Conservation (phyloP, 2,329 filamentous ascomycete species). For the Tolypocladium tropicale region DNA sequence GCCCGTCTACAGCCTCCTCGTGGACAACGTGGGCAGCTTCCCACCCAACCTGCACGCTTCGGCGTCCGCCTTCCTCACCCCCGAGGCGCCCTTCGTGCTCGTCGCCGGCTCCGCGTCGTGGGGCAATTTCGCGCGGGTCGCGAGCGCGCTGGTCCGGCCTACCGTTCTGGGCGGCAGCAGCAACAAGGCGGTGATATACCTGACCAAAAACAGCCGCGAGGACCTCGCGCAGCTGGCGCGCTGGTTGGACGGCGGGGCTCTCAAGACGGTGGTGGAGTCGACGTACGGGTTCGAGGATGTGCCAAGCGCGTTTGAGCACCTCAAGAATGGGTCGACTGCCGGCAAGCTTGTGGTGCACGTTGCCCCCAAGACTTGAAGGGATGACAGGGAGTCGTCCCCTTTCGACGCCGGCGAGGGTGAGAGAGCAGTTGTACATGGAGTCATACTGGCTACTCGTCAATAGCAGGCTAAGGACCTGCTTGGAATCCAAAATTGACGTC, state of each 20-base stretch:
- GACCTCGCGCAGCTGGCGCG: conserved; percentile 39
- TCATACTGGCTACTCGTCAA: too few species aligned
- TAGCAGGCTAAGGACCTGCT: too few species aligned
- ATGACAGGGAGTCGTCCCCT: too few species aligned
- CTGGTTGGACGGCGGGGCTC: conserved; percentile 47
- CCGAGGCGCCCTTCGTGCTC: conserved; percentile 37
- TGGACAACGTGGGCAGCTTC: conserved; percentile 49
- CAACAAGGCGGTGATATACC: conserved; percentile 29
- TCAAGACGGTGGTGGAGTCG: conserved; percentile 45
- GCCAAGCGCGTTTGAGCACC: conserved; percentile 43
- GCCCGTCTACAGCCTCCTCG: conserved; percentile 34
- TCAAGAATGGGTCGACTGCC: conserved; percentile 46
- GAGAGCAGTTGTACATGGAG: too few species aligned
- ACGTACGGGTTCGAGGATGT: conserved; percentile 46
- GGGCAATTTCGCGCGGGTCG: conserved; percentile 12
- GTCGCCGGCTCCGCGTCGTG: conserved; percentile 31
- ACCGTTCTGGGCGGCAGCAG: conserved; percentile 28
- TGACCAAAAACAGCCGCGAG: conserved; percentile 27
- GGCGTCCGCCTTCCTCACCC: conserved; percentile 37
- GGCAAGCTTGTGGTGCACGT: conserved; percentile 46
- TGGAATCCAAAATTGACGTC: too few species aligned
- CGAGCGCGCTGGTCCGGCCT: conserved; percentile 16
- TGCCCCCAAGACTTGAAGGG: conserved; percentile 4
- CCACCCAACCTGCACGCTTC: conserved; percentile 42
- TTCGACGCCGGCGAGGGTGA: too few species aligned